Conservation (phyloP, 352 stramenopile species). For the Globisporangium echinulatum region DNA sequence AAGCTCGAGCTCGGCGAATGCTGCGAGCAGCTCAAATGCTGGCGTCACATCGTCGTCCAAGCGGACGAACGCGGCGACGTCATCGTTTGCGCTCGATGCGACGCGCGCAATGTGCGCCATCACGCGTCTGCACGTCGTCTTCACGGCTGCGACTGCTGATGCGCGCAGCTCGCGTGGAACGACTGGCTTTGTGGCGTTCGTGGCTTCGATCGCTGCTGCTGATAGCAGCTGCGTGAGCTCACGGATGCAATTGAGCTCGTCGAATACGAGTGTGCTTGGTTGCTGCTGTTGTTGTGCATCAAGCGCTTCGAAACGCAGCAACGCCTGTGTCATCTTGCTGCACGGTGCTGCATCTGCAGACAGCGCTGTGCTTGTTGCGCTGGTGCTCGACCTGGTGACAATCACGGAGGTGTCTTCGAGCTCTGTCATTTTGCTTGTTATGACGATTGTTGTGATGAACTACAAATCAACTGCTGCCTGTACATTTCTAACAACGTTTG, state of each 20-base stretch:
- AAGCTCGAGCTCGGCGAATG: conserved; percentile 12
- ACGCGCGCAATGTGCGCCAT: conserved; percentile 16
- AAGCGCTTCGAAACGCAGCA: conserved; percentile 1
- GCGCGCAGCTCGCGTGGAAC: conserved; percentile 5
- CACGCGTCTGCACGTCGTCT: conserved; percentile 23
- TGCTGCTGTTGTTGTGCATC: background rate
- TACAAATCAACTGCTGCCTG: too few species aligned
- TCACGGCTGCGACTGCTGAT: conserved; percentile 14
- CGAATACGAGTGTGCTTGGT: background rate
- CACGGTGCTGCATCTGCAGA: too few species aligned
- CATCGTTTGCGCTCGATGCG: conserved; percentile 4
- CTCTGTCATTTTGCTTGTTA: too few species aligned
- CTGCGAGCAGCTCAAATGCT: conserved; percentile 20
- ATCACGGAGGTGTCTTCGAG: too few species aligned
- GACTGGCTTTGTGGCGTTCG: background rate
- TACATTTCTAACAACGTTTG: too few species aligned
- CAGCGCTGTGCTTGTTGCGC: too few species aligned
- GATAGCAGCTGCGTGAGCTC: conserved; percentile 6
- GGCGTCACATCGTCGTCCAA: conserved; percentile 25
- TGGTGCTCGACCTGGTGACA: too few species aligned
- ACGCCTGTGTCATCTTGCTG: background rate
- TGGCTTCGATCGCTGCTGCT: too few species aligned
- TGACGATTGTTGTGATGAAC: too few species aligned
- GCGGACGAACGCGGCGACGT: conserved; percentile 10
- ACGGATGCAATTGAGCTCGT: background rate